Base-by-base conservation (phyloP, 441 rosid genomes). In the Pelargonium australe region DNA sequence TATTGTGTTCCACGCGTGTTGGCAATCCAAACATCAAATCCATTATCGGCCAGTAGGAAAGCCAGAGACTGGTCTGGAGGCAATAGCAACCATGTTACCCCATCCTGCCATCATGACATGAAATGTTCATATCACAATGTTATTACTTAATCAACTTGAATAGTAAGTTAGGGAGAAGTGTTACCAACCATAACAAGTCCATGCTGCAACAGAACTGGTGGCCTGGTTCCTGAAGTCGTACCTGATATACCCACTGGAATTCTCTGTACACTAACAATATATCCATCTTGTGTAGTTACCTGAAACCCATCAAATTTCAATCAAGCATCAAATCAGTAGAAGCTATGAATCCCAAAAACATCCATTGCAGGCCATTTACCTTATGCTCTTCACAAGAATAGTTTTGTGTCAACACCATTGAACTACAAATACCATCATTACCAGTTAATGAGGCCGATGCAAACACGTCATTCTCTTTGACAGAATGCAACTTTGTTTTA, bases 281-380 rank as follows among this genome's bases (percentile, higher is more conserved):
- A 81, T 5, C 87, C 91, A 74, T 87, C 89, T 73, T 71, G 20
- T 14, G 91, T 82, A 13, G 79, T 80, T 12, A 87, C 89, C 88
- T 83, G 75, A 76, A 72, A 72, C 20, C 55, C 20, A 62, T 11
- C 37, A 73, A n/a, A 40, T 12, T 43, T 2, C 69, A 57, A 20
- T 16, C 31, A 63, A 23, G 1, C 43, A 0, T 11, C 60, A 2
- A 16, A 43, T 31, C 6, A 12, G 14, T 41, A 23, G 71, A 37
- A 20, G 7, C 17, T 19, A 20, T 44, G 16, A 40, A 53, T 16
- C 13, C 7, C 44, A 12, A 49, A 5, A 12, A 13, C 57, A 49
- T 49, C 14, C 5, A 49, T n/a, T 49, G 4, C 37, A 2, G 23
- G 58, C 10, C 16, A 23, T 64, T 66, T 68, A 72, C 86, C 68